Conservation (phyloP, 2,329 filamentous ascomycete species). For the Pezicula carpinea region DNA sequence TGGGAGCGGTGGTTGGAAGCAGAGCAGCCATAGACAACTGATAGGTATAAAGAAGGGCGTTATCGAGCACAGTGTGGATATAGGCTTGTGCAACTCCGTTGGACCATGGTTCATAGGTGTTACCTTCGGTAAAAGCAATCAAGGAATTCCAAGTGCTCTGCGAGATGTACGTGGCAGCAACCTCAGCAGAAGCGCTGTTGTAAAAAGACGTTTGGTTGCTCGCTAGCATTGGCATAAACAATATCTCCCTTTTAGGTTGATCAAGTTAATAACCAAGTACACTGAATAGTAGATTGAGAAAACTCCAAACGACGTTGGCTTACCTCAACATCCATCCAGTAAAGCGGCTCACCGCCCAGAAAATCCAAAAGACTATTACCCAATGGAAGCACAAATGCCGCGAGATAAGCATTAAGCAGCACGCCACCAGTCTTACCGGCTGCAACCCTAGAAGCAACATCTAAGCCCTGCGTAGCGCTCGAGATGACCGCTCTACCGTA, state of each 20-base stretch:
- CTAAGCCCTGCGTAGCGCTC: not conserved
- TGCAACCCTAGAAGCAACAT: not conserved
- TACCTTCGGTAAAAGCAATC: not conserved
- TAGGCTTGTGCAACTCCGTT: not conserved
- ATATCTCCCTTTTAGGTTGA: not conserved
- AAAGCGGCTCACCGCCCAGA: not conserved
- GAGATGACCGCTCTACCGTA: slow-evolving; percentile 29
- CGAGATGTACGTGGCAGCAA: not conserved
- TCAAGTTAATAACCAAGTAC: not conserved
- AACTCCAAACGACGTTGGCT: not conserved
- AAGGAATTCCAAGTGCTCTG: not conserved
- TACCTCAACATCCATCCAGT: slow-evolving; percentile 1
- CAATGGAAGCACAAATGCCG: slow-evolving; percentile 1
- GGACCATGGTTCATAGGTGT: slow-evolving; percentile 1
- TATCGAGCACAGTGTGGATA: not conserved
- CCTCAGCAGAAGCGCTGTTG: not conserved
- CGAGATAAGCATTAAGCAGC: not conserved
- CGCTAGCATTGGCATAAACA: not conserved
- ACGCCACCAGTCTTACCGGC: not conserved
- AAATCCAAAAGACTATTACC: not conserved
- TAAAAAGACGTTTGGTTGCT: slow-evolving; percentile 1
- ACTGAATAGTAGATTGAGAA: not conserved
- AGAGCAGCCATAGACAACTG: not conserved
- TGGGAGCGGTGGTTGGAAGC: not conserved
- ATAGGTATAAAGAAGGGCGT: not conserved